Conservation (phyloP, 495 filamentous ascomycete genomes). For the Cryomyces antarcticus region DNA sequence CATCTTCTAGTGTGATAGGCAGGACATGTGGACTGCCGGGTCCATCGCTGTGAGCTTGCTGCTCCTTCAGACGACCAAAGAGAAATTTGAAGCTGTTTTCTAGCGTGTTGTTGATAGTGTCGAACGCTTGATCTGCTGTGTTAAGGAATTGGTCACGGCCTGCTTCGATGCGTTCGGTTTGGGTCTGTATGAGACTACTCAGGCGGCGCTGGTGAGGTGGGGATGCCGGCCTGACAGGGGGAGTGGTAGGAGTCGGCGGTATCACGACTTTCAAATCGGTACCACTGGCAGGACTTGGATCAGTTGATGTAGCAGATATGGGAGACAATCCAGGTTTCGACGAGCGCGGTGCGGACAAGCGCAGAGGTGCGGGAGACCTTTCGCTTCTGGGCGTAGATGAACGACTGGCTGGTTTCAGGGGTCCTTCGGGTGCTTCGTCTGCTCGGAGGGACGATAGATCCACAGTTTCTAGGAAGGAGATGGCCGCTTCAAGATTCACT, state of each 20-base stretch:
- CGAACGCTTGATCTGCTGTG: constrained; percentile 76
- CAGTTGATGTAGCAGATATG: constrained; percentile 2
- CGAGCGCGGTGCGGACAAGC: constrained; percentile 5
- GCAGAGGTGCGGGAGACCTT: constrained; percentile 23
- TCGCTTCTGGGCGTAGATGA: constrained; percentile 33
- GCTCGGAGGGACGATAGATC: constrained; percentile 78
- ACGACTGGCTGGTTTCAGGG: constrained; percentile 30
- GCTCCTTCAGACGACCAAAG: constrained; percentile 69
- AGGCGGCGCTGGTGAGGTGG: constrained; percentile 38
- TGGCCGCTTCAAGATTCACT: constrained; percentile 86
- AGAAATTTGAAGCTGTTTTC: constrained; percentile 87
- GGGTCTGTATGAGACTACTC: constrained; percentile 67
- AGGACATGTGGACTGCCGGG: constrained; percentile 26
- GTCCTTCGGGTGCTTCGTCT: constrained; percentile 50
- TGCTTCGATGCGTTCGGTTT: constrained; percentile 56
- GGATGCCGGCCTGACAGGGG: constrained; percentile 10
- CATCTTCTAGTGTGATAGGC: constrained; percentile 83
- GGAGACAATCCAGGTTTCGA: constrained; percentile 2
- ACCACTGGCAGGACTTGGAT: constrained; percentile 12
- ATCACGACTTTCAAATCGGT: constrained; percentile 3
- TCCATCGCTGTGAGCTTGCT: constrained; percentile 24
- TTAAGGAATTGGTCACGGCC: constrained; percentile 58
- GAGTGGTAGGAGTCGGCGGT: constrained; percentile 10
- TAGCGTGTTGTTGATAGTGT: constrained; percentile 70
- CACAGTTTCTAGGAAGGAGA: constrained; percentile 92